A percentile compares a stretch with the other conserved stretches of the same genome.
Conservation (phyloP, 1,139 yeast genomes). For the Wickerhamomyces sp. region DNA sequence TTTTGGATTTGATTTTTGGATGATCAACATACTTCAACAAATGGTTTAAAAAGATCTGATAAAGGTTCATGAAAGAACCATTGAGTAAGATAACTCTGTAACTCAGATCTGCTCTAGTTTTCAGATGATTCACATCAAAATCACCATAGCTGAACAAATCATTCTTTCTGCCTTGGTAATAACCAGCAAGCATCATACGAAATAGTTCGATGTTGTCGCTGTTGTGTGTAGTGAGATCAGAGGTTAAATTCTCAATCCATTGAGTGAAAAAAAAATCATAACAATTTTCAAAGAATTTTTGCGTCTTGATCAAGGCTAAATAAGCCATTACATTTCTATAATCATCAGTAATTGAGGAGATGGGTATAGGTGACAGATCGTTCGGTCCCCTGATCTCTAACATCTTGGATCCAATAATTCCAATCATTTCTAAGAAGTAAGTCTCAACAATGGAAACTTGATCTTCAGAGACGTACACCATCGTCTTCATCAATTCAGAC, state of each 20-base stretch:
- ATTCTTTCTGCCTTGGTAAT: conserved; percentile 5
- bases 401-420: conserved; percentile 48
- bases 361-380: conserved; percentile 7
- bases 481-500: conserved; percentile 36
- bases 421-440: conserved; percentile 49
- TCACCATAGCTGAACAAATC: background rate
- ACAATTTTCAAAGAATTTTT: background rate
- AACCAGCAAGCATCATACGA: conserved; percentile 2
- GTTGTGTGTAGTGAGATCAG: background rate
- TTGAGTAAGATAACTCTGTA: conserved; percentile 5
- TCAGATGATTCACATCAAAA: background rate
- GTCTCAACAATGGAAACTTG: conserved; percentile 40
- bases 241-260: conserved; percentile 11
- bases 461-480: conserved; percentile 34
- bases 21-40: conserved; percentile 46
- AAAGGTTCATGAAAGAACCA: conserved; percentile 28
- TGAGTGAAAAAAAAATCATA: conserved; percentile 9
- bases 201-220: background rate
- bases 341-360: conserved; percentile 13
- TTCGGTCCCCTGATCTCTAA: conserved; percentile 30
- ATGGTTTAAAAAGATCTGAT: conserved; percentile 48
- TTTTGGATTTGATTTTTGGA: conserved; percentile 53
- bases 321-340: conserved; percentile 4
- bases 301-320: background rate
- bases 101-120: background rate